Percentiles rank a stretch among this genome's conserved stretches.
These are phyloP conservation scores for Iris macrosiphon DNA, from an alignment of 106 monocot genomes.

Conservation along the genomic window DNA sequence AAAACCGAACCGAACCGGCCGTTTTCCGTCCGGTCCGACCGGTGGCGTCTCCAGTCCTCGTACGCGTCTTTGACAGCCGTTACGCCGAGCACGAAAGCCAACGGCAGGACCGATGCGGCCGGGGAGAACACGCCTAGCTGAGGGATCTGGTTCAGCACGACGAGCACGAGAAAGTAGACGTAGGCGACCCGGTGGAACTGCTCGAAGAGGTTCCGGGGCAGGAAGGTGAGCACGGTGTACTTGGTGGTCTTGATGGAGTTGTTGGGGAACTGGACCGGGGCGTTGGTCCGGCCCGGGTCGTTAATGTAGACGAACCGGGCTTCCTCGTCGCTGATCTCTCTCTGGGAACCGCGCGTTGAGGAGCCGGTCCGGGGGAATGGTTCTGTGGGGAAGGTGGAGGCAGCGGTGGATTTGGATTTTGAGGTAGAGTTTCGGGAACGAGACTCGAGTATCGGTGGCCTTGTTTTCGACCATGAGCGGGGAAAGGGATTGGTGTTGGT, in stretches of 20 bases:
- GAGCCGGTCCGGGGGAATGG: slow-evolving; percentile 28
- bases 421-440: slow-evolving; percentile 9
- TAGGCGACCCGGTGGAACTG: slow-evolving; percentile 91
- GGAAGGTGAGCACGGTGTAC: slow-evolving; percentile 70
- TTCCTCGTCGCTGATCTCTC: slow-evolving; percentile 76
- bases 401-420: background rate
- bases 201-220: slow-evolving; percentile 89
- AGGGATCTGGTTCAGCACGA: slow-evolving; percentile 71
- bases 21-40: slow-evolving; percentile 82
- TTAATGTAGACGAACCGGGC: slow-evolving; percentile 72
- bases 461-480: too few species aligned
- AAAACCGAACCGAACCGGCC: slow-evolving; percentile 35
- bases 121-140: slow-evolving; percentile 78
- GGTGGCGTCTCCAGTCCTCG: slow-evolving; percentile 89
- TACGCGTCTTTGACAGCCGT: slow-evolving; percentile 88
- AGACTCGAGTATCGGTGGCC: too few species aligned
- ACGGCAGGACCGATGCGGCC: slow-evolving; percentile 54
- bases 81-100: slow-evolving; percentile 76
- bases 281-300: slow-evolving; percentile 39
- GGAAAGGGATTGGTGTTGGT: too few species aligned
- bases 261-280: slow-evolving; percentile 23
- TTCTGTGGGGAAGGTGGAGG: background rate
- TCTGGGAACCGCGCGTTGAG: slow-evolving; percentile 37
- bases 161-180: slow-evolving; percentile 82
- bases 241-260: slow-evolving; percentile 73